Evolutionary conservation across 306 rosid species (phyloP).

Genomic region (Heteromeles arbutifolia): DNA sequence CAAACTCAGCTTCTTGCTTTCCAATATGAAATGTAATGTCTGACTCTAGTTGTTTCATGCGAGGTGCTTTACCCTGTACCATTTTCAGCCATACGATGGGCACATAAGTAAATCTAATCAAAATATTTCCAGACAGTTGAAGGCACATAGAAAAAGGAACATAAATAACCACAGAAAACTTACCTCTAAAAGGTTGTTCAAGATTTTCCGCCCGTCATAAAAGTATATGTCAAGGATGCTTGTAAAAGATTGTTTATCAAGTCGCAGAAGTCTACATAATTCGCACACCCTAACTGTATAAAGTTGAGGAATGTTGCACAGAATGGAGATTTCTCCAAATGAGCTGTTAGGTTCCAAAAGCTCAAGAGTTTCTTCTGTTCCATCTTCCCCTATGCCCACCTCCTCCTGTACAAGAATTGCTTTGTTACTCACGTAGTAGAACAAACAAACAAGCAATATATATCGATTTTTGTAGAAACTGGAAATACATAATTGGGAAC

Average conservation of each 20-base stretch:
- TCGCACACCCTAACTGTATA: slow-evolving; percentile 86
- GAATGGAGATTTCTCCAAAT: slow-evolving; percentile 84
- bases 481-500: not conserved
- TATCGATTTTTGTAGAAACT: not conserved
- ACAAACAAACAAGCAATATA: not conserved
- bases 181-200: slow-evolving; percentile 94
- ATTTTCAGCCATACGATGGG: not conserved
- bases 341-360: slow-evolving; percentile 50
- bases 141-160: not conserved
- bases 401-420: slow-evolving; percentile 54
- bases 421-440: not conserved
- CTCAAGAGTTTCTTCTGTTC: slow-evolving; percentile 62
- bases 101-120: not conserved
- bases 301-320: slow-evolving; percentile 94
- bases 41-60: slow-evolving; percentile 75
- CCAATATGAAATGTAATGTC: slow-evolving; percentile 88
- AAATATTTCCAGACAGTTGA: not conserved
- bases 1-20: slow-evolving; percentile 90
- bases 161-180: slow-evolving; percentile 2
- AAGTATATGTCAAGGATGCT: slow-evolving; percentile 83
- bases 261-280: slow-evolving; percentile 77
- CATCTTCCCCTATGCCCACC: slow-evolving; percentile 63
- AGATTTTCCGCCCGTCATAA: slow-evolving; percentile 77
- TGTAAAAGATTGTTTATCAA: slow-evolving; percentile 86
- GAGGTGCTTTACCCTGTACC: slow-evolving; percentile 59